Base-by-base conservation (phyloP, 345 rosid species). In the Lepidium didymum region DNA sequence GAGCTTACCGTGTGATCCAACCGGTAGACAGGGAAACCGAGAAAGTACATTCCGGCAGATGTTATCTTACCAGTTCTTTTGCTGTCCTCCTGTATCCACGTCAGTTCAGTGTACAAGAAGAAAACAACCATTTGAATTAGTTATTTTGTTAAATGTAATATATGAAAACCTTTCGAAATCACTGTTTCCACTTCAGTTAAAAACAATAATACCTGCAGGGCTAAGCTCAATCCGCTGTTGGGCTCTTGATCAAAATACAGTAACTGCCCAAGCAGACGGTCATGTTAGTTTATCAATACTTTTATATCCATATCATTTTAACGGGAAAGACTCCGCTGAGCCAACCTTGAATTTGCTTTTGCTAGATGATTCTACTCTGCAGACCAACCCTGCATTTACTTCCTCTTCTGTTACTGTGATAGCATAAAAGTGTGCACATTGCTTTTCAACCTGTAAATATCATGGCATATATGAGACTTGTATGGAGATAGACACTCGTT, bases 301-400 rank as follows among this genome's bases (percentile, higher is more conserved):
- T 29, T 51, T 29, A 14, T 18, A 60, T 44, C 38, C 10, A 45
- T 40, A 75, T 56, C 68, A 52, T 31, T 73, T 46, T 77, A 23
- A 23, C 4, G 3, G 31, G 62, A 34, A 68, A 36, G 73, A 53
- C 42, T 36, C 38, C 0, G 44, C 13, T 11, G 23, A 63, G 49
- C 54, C 27, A 46, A 95, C 97, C 99, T 95, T 95, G 81, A 95
- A 91, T 80, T 95, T 95, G 96, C 99, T 95, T 83, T 81, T 95
- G 78, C 89, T 96, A 19, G 87, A 80, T 67, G 99, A 95, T 77
- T 91, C 90, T 40, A 89, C 99, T 63, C 85, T 90, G 69, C 96
- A 91, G 18, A 89, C 96, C 64, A 95, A 73, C 45, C 99, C 99
- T 72, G 85, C 81, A n/a, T 66, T 81, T 66, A 88, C 97, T 78